phyloP scores from a whole-genome alignment of 2,329 filamentous ascomycete genomes.

The Cytospora leucostoma region DNA sequence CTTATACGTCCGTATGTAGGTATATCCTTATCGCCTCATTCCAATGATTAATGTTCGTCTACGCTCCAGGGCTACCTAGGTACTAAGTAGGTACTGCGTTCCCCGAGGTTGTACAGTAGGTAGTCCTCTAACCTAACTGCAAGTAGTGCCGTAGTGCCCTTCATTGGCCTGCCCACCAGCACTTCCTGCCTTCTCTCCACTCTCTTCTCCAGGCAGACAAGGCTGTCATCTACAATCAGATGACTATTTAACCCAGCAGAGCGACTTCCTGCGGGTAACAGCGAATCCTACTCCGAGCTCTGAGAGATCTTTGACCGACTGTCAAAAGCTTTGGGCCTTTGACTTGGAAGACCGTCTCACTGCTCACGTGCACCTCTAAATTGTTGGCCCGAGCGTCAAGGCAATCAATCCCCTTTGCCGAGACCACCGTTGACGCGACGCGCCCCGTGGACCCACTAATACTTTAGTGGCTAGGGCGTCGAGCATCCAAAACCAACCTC shows the following conservation, averaged over 20 bases:
- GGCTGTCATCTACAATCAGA: too few relatives aligned
- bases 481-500: slow-evolving; percentile 7
- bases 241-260: neutral
- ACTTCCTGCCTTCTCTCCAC: too few relatives aligned
- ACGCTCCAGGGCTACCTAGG: too few relatives aligned
- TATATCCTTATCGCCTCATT: too few relatives aligned
- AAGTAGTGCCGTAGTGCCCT: too few relatives aligned
- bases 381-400: slow-evolving; percentile 13
- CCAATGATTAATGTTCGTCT: too few relatives aligned
- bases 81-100: too few relatives aligned
- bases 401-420: neutral
- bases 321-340: neutral
- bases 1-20: too few relatives aligned
- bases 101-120: too few relatives aligned
- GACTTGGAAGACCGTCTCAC: neutral
- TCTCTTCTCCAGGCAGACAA: too few relatives aligned
- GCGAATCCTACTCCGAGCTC: neutral
- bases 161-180: too few relatives aligned
- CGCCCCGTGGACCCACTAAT: slow-evolving; percentile 19
- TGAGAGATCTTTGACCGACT: neutral
- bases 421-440: slow-evolving; percentile 18
- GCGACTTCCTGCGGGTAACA: neutral
- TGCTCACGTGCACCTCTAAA: neutral
- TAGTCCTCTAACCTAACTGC: too few relatives aligned
- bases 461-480: slow-evolving; percentile 20